phyloP scores from a whole-genome alignment of 2,329 filamentous ascomycete species.

The Colletotrichum kahawae region DNA sequence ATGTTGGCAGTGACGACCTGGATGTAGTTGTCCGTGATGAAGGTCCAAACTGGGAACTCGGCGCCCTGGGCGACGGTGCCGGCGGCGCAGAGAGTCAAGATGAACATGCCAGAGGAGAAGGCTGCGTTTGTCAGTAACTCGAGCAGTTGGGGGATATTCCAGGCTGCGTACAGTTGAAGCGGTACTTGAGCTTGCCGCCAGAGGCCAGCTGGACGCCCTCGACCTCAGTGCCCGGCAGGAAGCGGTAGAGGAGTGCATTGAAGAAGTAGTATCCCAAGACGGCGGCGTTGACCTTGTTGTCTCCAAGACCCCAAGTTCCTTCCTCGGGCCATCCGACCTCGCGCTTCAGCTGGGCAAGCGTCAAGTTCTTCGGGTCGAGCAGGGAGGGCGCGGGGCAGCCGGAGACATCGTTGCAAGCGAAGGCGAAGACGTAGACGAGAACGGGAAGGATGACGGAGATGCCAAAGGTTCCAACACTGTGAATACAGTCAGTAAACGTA shows the following conservation, averaged over 20 bases:
- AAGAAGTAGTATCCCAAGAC: constrained; percentile 80
- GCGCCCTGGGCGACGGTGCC: constrained; percentile 80
- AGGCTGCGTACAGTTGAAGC: constrained; percentile 69
- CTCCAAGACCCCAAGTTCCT: constrained; percentile 74
- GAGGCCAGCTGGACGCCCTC: constrained; percentile 73
- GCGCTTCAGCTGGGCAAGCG: constrained; percentile 73
- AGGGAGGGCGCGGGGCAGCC: constrained; percentile 89
- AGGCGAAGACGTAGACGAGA: constrained; percentile 79
- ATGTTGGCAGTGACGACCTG: constrained; percentile 86
- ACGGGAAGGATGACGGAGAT: constrained; percentile 84
- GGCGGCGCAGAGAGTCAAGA: constrained; percentile 71
- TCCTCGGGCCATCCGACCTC: constrained; percentile 82
- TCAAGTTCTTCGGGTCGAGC: constrained; percentile 73
- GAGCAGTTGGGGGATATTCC: neutral
- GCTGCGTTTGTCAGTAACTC: constrained; percentile 51
- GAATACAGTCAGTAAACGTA: neutral
- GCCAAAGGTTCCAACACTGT: constrained; percentile 64
- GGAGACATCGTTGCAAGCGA: constrained; percentile 90
- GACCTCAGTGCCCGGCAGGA: constrained; percentile 75
- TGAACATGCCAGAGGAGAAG: constrained; percentile 76
- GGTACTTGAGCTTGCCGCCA: constrained; percentile 80
- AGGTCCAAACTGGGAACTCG: constrained; percentile 88
- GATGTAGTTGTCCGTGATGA: constrained; percentile 88
- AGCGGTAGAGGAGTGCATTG: constrained; percentile 74
- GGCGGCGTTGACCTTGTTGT: constrained; percentile 71